Conservation (phyloP, 202 grass and related monocot species). For the Bolboschoenoplectus hybrid region DNA sequence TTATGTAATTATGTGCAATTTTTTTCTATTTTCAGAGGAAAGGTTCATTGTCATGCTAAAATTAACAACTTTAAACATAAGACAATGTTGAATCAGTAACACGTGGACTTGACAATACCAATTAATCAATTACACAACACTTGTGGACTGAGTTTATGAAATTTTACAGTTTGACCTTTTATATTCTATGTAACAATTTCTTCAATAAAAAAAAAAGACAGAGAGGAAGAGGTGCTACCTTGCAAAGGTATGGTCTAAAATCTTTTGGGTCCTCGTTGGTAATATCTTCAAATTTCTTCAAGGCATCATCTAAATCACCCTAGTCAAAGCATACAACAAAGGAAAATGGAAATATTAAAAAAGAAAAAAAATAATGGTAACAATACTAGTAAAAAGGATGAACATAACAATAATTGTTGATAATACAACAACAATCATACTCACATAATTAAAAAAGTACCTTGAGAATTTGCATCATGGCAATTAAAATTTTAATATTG, state of each 20-base stretch:
- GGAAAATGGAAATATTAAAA: conserved; percentile 21
- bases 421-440: background rate
- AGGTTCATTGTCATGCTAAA: no score
- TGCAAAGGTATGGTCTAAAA: conserved; percentile 84
- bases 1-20: background rate
- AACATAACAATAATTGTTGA: background rate
- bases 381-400: background rate
- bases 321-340: conserved; percentile 30
- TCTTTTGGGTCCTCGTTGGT: conserved; percentile 76
- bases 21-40: background rate
- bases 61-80: background rate
- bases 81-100: background rate
- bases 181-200: background rate
- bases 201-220: conserved; percentile 20
- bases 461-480: conserved; percentile 83
- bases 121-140: background rate
- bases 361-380: background rate
- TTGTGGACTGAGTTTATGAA: background rate
- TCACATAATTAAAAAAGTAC: conserved; percentile 40
- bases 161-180: background rate
- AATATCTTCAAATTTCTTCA: conserved; percentile 67
- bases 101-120: background rate
- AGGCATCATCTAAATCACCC: conserved; percentile 69
- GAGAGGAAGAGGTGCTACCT: conserved; percentile 45
- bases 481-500: conserved; percentile 87